Base-by-base conservation (phyloP, 2,329 filamentous ascomycete species). In the Herpotrichia juniperi region DNA sequence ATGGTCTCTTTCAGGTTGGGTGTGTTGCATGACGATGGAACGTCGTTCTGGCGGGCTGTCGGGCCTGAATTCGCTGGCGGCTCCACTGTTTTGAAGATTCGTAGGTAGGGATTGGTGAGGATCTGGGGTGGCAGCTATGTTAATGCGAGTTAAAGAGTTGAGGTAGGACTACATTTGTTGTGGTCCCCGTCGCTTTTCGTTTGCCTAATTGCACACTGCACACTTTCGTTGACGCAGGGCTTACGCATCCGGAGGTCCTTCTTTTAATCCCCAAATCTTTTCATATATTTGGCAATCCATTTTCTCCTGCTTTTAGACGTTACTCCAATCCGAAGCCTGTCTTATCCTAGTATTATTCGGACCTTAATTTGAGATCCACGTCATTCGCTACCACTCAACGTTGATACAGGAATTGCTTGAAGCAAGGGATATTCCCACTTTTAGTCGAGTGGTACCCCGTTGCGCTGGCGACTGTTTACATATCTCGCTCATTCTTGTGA, bases 321-420 rank as follows among this genome's bases (percentile, higher is more conserved):
- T 25, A 14, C 44, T 40, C 46, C 46, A 24, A 43, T 43, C 16
- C 31, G 49, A 49, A 58, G 49, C 50, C 44, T 55, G 50, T 9
- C 42, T 42, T 26, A 58, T 53, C 53, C 57, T 49, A 44, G 56
- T 49, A 26, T 22, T 45, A 31, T 44, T 48, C 49, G 46, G 42
- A 31, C 45, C 39, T 34, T 49, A 53, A 50, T 26, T 43, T 30
- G 42, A 46, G 50, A 50, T 49, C 46, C 39, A 46, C 47, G 47
- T 44, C 50, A 45, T 55, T 61, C 40, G 21, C 43, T 51, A 16
- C 37, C 34, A 45, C 34, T 37, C 37, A 32, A n/a, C 37, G 39
- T 49, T 12, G 11, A 10, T 52, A 43, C 44, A 24, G 12, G 32
- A 47, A 46, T 21, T 46, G 17, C 26, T 21, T 45, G 16, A 46